A percentile compares a stretch with the other conserved stretches of the same genome.
Conservation (phyloP, 768 basidiomycete species). For the Suillus clintonianus region DNA sequence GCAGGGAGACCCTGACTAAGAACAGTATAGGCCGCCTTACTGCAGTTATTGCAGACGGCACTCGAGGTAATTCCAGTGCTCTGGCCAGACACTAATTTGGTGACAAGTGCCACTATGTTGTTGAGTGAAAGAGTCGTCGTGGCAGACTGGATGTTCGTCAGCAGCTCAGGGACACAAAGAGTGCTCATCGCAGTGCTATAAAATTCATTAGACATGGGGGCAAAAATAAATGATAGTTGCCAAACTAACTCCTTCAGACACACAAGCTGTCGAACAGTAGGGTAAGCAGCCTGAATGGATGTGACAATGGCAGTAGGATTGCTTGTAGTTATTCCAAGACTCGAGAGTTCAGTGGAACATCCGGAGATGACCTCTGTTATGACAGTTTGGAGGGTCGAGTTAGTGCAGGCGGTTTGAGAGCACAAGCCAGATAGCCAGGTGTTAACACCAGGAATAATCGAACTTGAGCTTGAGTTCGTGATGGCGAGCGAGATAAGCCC, state of each 20-base stretch:
- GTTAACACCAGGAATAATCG: conserved; percentile 47
- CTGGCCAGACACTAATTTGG: conserved; percentile 9
- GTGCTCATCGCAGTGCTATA: conserved; percentile 37
- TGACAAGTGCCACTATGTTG: conserved; percentile 17
- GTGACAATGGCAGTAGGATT: conserved; percentile 29
- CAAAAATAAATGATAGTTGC: neutral
- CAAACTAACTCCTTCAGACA: conserved; percentile 68
- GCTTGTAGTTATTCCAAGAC: conserved; percentile 20
- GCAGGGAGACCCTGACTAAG: conserved; percentile 37
- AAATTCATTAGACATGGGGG: neutral
- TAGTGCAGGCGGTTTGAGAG: conserved; percentile 52
- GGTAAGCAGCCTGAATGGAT: conserved; percentile 55
- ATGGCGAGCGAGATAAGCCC: conserved; percentile 30
- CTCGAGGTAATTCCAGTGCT: conserved; percentile 30
- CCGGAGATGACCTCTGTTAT: conserved; percentile 54
- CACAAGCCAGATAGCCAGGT: conserved; percentile 65
- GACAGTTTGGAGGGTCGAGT: conserved; percentile 56
- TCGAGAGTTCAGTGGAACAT: conserved; percentile 44
- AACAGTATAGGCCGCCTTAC: conserved; percentile 53
- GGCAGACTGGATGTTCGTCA: conserved; percentile 51
- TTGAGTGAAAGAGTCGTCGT: conserved; percentile 21
- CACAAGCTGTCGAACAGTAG: conserved; percentile 51
- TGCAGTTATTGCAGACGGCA: conserved; percentile 53
- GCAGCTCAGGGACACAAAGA: conserved; percentile 59
- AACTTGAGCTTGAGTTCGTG: conserved; percentile 28